Evolutionary conservation across 2,329 filamentous ascomycete genomes (phyloP).

Genomic region (Aplosporella prunicola): DNA sequence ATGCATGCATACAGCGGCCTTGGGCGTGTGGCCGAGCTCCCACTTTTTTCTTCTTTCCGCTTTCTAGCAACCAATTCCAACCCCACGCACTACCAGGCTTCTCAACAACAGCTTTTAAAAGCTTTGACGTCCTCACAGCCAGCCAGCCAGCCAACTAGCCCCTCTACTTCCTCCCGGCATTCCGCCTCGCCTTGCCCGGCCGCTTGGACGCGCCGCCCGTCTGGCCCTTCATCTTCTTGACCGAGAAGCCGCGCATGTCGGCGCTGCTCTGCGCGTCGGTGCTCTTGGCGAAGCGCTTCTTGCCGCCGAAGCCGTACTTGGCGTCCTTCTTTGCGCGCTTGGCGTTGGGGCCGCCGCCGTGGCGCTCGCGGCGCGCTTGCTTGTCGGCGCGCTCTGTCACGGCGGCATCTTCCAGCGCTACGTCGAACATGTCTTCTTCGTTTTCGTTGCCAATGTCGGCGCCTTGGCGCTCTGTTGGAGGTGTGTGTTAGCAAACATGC

Average conservation of each 20-base stretch:
- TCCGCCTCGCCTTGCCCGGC: slow-evolving; percentile 33
- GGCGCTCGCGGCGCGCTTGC: slow-evolving; percentile 30
- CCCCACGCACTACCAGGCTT: too few relatives aligned
- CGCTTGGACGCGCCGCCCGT: slow-evolving; percentile 21
- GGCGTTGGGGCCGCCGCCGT: slow-evolving; percentile 38
- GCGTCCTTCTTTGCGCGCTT: slow-evolving; percentile 92
- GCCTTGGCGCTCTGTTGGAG: slow-evolving; percentile 66
- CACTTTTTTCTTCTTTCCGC: too few relatives aligned
- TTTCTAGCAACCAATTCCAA: too few relatives aligned
- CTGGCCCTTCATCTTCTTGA: slow-evolving; percentile 70
- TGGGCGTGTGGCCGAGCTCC: too few relatives aligned
- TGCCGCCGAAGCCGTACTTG: slow-evolving; percentile 92
- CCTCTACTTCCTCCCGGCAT: too few relatives aligned
- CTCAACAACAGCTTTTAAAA: too few relatives aligned
- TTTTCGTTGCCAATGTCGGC: slow-evolving; percentile 54
- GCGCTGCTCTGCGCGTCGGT: slow-evolving; percentile 75
- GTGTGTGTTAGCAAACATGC: slow-evolving; percentile 15
- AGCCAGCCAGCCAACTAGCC: too few relatives aligned
- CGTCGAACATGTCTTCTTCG: slow-evolving; percentile 84
- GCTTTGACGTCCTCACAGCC: too few relatives aligned
- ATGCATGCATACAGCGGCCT: too few relatives aligned
- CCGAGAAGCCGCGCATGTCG: slow-evolving; percentile 72
- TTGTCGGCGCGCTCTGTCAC: slow-evolving; percentile 39
- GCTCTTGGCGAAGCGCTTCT: slow-evolving; percentile 87
- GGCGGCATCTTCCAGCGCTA: slow-evolving; percentile 65